Conservation (phyloP, 306 rosid genomes). For the Fragaria nilgerrensis region DNA sequence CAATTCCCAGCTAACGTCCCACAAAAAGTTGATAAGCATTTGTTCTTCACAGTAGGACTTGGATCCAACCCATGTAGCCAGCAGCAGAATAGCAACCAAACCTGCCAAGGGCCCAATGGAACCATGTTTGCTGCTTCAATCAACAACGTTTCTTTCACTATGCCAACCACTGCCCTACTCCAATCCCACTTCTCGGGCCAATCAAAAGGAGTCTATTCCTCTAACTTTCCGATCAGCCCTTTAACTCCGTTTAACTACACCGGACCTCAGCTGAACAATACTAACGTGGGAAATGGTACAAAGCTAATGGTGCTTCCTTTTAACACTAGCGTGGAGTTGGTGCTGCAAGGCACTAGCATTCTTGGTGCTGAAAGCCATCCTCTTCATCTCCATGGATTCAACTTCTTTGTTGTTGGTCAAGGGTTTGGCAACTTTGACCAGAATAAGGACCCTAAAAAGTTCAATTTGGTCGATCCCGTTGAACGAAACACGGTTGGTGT, state of each 20-base stretch:
- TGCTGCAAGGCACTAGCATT: conserved; percentile 58
- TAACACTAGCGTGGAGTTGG: conserved; percentile 55
- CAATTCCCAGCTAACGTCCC: conserved; percentile 63
- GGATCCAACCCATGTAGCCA: conserved; percentile 53
- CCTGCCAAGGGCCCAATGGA: conserved; percentile 67
- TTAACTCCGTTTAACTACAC: conserved; percentile 51
- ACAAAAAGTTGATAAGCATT: conserved; percentile 42
- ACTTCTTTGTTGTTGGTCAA: conserved; percentile 66
- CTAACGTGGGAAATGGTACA: conserved; percentile 59
- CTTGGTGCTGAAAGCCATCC: conserved; percentile 62
- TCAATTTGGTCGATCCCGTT: conserved; percentile 55
- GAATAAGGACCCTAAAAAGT: conserved; percentile 45
- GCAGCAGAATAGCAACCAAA: conserved; percentile 22
- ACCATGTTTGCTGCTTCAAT: conserved; percentile 67
- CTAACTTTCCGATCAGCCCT: conserved; percentile 42
- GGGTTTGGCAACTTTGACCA: conserved; percentile 66
- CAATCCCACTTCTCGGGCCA: conserved; percentile 50
- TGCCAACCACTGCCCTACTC: conserved; percentile 54
- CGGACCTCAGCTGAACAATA: conserved; percentile 55
- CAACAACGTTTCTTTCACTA: conserved; percentile 54
- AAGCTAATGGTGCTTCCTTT: conserved; percentile 50
- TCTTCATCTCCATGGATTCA: conserved; percentile 67
- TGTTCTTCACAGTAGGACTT: conserved; percentile 66
- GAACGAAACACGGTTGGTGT: conserved; percentile 58
- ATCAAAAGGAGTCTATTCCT: conserved; percentile 38